Conservation (phyloP, 2,329 filamentous ascomycete species). For the Tolypocladium guangdongense region DNA sequence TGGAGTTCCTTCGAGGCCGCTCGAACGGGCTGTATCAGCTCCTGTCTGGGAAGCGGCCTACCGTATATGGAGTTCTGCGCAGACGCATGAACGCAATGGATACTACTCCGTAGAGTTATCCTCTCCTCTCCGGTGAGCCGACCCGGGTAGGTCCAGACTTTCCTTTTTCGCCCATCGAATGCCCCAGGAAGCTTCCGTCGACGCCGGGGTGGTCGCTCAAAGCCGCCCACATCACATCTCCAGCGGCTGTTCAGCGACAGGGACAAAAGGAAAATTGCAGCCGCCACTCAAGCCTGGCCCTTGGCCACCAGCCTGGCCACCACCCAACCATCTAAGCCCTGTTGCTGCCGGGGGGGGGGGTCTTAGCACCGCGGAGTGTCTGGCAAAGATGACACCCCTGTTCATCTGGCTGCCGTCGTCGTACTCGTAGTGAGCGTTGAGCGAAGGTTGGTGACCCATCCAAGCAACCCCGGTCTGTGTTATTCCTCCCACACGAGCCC, state of each 20-base stretch:
- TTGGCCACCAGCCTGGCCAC: slow-evolving; percentile 6
- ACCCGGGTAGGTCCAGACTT: not conserved
- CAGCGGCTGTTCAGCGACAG: not conserved
- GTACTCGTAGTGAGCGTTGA: slow-evolving; percentile 1
- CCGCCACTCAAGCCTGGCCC: slow-evolving; percentile 4
- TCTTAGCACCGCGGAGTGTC: slow-evolving; percentile 8
- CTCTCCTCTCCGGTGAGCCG: not conserved
- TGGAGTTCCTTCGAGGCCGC: not conserved
- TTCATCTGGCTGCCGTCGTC: slow-evolving; percentile 2
- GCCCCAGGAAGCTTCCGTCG: slow-evolving; percentile 2
- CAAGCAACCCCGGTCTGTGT: slow-evolving; percentile 2
- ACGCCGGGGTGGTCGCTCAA: not conserved
- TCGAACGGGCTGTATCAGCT: not conserved
- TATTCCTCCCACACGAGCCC: slow-evolving; percentile 2
- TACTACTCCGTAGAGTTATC: not conserved
- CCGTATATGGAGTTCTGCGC: not conserved
- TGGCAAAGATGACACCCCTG: slow-evolving; percentile 9
- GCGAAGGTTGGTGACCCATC: slow-evolving; percentile 1
- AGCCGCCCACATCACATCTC: not conserved
- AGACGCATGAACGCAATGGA: not conserved
- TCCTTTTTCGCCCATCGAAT: slow-evolving; percentile 4
- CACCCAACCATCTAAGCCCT: slow-evolving; percentile 9
- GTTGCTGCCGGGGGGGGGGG: slow-evolving; percentile 6
- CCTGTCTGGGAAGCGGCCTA: not conserved
- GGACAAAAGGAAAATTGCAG: slow-evolving; percentile 3